Conservation (phyloP, 2,329 filamentous ascomycete species). For the Exophiala dermatitidis region DNA sequence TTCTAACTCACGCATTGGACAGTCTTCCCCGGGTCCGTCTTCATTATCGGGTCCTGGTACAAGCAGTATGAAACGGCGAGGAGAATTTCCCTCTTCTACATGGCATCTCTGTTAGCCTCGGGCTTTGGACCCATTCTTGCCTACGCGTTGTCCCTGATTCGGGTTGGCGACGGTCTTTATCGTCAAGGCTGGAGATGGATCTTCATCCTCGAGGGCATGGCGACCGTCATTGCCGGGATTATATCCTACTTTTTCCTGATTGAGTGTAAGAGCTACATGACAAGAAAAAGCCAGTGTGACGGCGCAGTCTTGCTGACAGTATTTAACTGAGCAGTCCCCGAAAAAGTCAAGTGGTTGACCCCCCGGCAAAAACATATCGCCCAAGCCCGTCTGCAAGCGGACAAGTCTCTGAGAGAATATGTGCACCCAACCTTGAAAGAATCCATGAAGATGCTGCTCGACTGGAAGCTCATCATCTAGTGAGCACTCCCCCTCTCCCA, state of each 20-base stretch:
- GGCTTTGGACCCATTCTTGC: conserved; percentile 43
- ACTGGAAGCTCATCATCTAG: conserved; percentile 19
- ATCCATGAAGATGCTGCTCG: conserved; percentile 9
- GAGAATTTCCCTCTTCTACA: conserved; percentile 43
- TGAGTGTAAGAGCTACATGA: conserved; percentile 23
- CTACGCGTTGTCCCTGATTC: conserved; percentile 35
- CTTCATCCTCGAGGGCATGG: conserved; percentile 22
- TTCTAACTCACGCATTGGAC: too few species aligned
- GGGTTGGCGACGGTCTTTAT: conserved; percentile 11
- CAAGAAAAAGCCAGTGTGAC: too few species aligned
- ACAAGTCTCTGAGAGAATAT: conserved; percentile 5
- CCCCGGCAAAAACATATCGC: conserved; percentile 16
- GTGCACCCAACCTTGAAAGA: conserved; percentile 24
- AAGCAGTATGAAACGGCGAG: conserved; percentile 30
- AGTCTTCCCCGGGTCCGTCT: conserved; percentile 53
- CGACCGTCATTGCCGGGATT: conserved; percentile 25
- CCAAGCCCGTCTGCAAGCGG: conserved; percentile 1
- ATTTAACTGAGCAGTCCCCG: conserved; percentile 24
- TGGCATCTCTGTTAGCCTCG: conserved; percentile 42
- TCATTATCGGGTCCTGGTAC: conserved; percentile 16
- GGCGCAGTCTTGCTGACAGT: too few species aligned
- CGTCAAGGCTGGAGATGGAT: conserved; percentile 11
- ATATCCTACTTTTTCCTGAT: conserved; percentile 32
- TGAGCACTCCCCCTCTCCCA: neutral
- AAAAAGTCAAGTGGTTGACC: conserved; percentile 31